phyloP scores from a whole-genome alignment of 805 yeast species.

The Candida nonsorbophila region DNA sequence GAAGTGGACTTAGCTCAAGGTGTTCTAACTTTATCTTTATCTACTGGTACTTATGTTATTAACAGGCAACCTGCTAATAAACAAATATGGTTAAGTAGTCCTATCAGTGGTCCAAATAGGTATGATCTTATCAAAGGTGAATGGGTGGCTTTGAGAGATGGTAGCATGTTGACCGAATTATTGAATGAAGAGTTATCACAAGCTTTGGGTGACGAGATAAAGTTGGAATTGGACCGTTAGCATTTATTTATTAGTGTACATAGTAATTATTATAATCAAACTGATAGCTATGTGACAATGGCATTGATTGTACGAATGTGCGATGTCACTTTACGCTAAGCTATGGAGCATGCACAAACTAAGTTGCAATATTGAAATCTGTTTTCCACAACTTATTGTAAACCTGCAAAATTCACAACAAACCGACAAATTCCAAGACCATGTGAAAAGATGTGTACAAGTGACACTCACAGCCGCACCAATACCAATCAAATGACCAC shows the following conservation, averaged over 20 bases:
- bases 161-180: slow-evolving; percentile 27
- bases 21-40: slow-evolving; percentile 66
- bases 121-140: slow-evolving; percentile 62
- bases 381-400: too few species aligned
- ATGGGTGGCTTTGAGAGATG: slow-evolving; percentile 80
- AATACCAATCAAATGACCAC: too few species aligned
- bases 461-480: too few species aligned
- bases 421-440: too few species aligned
- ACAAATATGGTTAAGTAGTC: slow-evolving; percentile 94
- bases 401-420: too few species aligned
- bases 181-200: slow-evolving; percentile 25
- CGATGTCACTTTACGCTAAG: too few species aligned
- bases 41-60: slow-evolving; percentile 80
- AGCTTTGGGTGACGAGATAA: slow-evolving; percentile 18
- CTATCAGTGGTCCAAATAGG: slow-evolving; percentile 85
- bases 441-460: too few species aligned
- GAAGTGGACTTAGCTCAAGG: slow-evolving; percentile 83
- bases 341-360: too few species aligned
- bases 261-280: not conserved
- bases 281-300: not conserved
- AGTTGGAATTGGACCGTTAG: slow-evolving; percentile 12
- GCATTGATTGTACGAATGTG: too few species aligned
- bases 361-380: too few species aligned
- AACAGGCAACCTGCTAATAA: slow-evolving; percentile 97
- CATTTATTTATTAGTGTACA: slow-evolving; percentile 1